Base-by-base conservation (phyloP, 2,329 filamentous ascomycete genomes). In the Fusarium sp. region DNA sequence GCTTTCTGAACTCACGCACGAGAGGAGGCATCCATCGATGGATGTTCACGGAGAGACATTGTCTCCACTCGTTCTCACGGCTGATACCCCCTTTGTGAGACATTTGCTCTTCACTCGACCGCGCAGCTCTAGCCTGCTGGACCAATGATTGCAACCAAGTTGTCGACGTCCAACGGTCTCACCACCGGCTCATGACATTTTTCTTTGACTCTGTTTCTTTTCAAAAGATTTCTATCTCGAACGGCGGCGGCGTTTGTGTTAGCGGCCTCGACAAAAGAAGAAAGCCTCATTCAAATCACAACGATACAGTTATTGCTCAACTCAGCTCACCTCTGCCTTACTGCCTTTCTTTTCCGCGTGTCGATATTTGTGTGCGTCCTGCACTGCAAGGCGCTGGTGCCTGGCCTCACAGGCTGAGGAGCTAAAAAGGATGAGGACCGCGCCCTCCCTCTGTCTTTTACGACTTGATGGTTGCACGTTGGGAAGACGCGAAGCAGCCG, bases 81-180 rank as follows among this genome's bases (percentile, higher is more conserved):
- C 72, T 74, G 72, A 74, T 74, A 74, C 72, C 72, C 71, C 60
- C 50, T 31, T 69, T 65, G 63, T 56, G 54, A 75, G 73, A 68
- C 71, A 62, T 50, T 40, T 35, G 61, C 52, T 64, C 52, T 33
- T 61, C 54, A 52, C 47, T 63, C 73, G 38, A 71, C 33, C 42
- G 20, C 73, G 20, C 63, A 40, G 66, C 61, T 71, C 47, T 71
- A 66, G 70, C 59, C 56, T 62, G 40, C 45, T 70, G 45, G 59
- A 67, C 72, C 66, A 45, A 65, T 52, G 45, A 59, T 70, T 58
- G 54, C 67, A 63, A 27, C 22, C 36, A 29, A 52, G 62, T 47
- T 67, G 59, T 52, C 66, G 63, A 54, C 47, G 25, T 59, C 54
- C 22, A 27, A 70, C 67, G 73, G 54, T 68, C 63, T 67, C 47